phyloP scores from a whole-genome alignment of 345 rosid genomes.

The Melaleuca quinquenervia region DNA sequence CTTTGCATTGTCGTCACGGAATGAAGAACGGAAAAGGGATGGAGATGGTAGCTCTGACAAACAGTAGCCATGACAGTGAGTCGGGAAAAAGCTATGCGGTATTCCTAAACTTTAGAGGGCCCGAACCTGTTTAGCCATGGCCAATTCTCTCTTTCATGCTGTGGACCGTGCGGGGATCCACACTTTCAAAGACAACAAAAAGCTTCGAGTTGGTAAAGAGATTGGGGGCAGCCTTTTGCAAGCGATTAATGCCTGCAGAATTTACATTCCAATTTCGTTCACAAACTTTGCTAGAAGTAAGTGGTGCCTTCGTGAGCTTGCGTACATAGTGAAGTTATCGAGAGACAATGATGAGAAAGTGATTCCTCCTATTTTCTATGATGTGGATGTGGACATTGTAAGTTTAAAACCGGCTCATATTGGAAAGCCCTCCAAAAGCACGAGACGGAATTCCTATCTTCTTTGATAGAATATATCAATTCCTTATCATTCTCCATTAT shows the following conservation, averaged over 20 bases:
- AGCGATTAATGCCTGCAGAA: background rate
- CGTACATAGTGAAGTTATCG: background rate
- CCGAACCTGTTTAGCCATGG: background rate
- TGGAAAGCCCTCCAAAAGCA: background rate
- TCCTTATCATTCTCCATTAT: no score
- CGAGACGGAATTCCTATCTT: background rate
- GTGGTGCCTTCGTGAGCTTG: background rate
- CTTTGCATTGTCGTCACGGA: no score
- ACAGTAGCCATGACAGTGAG: background rate
- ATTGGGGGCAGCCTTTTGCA: background rate
- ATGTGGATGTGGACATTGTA: fast-evolving
- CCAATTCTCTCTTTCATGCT: background rate
- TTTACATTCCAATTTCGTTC: background rate
- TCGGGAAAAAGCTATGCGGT: background rate
- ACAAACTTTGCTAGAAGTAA: background rate
- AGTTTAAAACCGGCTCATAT: background rate
- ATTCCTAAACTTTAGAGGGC: background rate
- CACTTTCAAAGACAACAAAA: background rate
- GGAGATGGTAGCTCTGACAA: background rate
- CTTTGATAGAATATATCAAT: no score
- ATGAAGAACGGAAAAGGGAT: background rate
- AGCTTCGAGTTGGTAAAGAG: background rate
- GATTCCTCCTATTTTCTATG: background rate
- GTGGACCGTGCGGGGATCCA: background rate
- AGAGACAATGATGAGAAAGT: background rate